phyloP scores from a whole-genome alignment of 1,284 basidiomycete genomes.

The Earliella scabrosa region DNA sequence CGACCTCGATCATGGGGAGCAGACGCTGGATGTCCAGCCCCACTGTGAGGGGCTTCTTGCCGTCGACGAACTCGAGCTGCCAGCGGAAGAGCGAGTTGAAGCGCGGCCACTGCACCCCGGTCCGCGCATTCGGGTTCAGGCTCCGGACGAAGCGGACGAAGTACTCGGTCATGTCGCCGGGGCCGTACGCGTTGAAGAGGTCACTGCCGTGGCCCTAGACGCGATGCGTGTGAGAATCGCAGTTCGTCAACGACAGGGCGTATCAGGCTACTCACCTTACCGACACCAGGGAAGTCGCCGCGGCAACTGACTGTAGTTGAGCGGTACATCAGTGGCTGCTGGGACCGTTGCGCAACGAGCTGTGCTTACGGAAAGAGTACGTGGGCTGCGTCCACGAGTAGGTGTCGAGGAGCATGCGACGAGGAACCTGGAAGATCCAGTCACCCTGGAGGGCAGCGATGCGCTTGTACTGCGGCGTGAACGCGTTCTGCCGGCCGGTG shows the following conservation, averaged over 20 bases:
- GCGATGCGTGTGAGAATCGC: constrained; percentile 3
- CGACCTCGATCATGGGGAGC: not conserved
- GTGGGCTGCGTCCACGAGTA: constrained; percentile 44
- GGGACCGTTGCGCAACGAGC: not conserved
- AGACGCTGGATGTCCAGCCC: constrained; percentile 36
- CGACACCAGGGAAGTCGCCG: not conserved
- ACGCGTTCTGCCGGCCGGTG: constrained; percentile 45
- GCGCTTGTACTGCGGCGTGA: constrained; percentile 54
- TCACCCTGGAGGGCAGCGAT: constrained; percentile 53
- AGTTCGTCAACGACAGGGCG: no score
- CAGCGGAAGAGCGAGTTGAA: constrained; percentile 43
- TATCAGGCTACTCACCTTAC: not conserved
- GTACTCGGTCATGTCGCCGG: constrained; percentile 23
- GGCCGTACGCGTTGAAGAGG: constrained; percentile 16
- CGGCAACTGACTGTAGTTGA: not conserved
- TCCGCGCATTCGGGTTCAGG: constrained; percentile 40
- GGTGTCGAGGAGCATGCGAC: constrained; percentile 34
- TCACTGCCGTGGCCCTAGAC: constrained; percentile 18
- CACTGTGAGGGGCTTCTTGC: constrained; percentile 36
- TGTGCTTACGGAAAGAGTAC: constrained; percentile 48
- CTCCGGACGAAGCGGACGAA: constrained; percentile 22
- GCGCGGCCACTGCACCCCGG: constrained; percentile 48
- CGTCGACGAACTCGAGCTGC: constrained; percentile 51
- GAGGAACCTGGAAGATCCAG: constrained; percentile 50
- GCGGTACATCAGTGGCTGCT: not conserved